Base-by-base conservation (phyloP, 495 filamentous ascomycete species). In the Amphirosellinia nigrospora region DNA sequence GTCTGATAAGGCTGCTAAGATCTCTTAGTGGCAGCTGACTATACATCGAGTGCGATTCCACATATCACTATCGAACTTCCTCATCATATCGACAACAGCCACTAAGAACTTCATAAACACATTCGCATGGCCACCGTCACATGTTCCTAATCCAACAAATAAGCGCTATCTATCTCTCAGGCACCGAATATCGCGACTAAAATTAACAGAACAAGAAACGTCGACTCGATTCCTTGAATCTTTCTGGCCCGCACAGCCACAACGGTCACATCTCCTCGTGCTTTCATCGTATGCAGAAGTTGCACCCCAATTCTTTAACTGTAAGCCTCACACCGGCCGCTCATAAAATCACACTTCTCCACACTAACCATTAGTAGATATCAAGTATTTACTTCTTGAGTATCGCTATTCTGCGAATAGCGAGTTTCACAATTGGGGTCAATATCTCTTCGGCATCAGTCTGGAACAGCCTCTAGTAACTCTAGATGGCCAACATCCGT, bases 31-130 rank as follows among this genome's bases (percentile, higher is more conserved):
- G 82, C 82, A 9, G 92, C 93, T 1, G 93, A 97, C 70, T 94
- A 92, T 75, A 86, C 89, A 66, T 88, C 88, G 4, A 83, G 87
- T 13, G 75, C 82, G 8, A 78, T 82, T 16, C 93, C 94, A 1
- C 86, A 89, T 75, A 78, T 97, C 23, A 94, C 92, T 15, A 88
- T 97, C 65, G 94, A 97, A 73, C 87, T 97, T 28, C 91, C 93
- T 7, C 80, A 86, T 64, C 79, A 85, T 39, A 81, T 93, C 9
- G 92, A 95, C 68, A 71, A 71, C 77, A 45, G 84, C 86, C 7
- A 89, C 90, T 26, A 82, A 85, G 64, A 76, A 77, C 7, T 94
- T 88, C 73, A 70, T 94, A 16, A 83, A 88, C 58, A 77, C 76
- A 4, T 87, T 93, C 62, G 74, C 82, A 23, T 94, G 92, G 89